Percentiles rank a stretch among this genome's conserved stretches.
phyloP scores from a whole-genome alignment of 176 grass and related monocot genomes.

The Avena sativa region DNA sequence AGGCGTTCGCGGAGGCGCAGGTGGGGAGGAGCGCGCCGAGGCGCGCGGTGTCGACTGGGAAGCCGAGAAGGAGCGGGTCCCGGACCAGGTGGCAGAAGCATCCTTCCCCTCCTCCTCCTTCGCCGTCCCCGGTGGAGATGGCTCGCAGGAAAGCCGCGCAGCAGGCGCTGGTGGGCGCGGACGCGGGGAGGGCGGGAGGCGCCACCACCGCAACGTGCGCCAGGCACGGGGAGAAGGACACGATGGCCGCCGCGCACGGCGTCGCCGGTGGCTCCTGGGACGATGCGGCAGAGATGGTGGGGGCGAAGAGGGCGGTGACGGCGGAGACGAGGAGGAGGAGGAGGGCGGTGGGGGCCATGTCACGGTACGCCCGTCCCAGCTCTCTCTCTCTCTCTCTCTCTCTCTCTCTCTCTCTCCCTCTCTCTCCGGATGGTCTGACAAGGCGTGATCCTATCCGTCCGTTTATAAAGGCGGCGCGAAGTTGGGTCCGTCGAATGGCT shows the following conservation, averaged over 20 bases:
- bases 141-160: slow-evolving; percentile 57
- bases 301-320: not conserved
- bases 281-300: not conserved
- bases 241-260: slow-evolving; percentile 45
- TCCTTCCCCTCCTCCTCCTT: slow-evolving; percentile 27
- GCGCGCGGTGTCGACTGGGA: slow-evolving; percentile 49
- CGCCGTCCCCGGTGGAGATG: slow-evolving; percentile 28
- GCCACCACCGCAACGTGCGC: slow-evolving; percentile 39
- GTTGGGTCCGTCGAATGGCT: not conserved
- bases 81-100: slow-evolving; percentile 61
- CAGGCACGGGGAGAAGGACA: slow-evolving; percentile 56
- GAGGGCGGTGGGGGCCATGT: slow-evolving; percentile 35
- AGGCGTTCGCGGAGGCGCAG: slow-evolving; percentile 44
- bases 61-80: slow-evolving; percentile 60
- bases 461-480: not conserved
- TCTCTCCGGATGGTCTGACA: not conserved
- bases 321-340: slow-evolving; percentile 27
- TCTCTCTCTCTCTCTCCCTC: not conserved
- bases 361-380: not conserved
- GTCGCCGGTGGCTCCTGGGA: slow-evolving; percentile 10
- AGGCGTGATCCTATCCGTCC: not conserved
- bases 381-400: not conserved
- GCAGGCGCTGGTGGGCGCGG: slow-evolving; percentile 48
- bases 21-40: slow-evolving; percentile 51
- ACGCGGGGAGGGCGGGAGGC: slow-evolving; percentile 1